Percentiles rank a stretch among this genome's conserved stretches.
Conservation (phyloP, 2,329 filamentous ascomycete species). For the Colletotrichum tofieldiae region DNA sequence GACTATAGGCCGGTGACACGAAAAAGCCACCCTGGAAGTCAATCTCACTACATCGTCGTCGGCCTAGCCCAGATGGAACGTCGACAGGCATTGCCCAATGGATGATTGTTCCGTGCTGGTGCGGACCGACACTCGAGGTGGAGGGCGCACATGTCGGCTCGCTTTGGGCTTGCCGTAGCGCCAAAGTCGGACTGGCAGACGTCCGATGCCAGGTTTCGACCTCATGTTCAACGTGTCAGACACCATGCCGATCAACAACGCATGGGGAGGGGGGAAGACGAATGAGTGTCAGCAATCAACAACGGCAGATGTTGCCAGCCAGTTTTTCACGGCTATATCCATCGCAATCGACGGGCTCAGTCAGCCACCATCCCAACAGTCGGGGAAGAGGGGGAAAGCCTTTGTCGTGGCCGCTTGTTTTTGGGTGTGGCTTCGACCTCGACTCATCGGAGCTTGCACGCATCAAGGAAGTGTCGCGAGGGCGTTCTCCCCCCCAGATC, state of each 20-base stretch:
- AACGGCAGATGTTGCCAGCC: not conserved
- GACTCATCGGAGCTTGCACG: constrained; percentile 15
- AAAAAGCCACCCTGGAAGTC: not conserved
- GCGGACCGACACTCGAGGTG: not conserved
- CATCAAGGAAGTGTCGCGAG: constrained; percentile 17
- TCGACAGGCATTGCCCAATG: not conserved
- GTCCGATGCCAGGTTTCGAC: no score
- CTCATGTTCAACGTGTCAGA: no score
- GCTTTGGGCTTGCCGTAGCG: not conserved
- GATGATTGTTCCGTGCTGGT: not conserved
- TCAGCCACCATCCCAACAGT: constrained; percentile 7
- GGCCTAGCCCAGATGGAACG: not conserved
- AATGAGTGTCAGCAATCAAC: not conserved
- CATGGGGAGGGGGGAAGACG: no score
- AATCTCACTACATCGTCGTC: not conserved
- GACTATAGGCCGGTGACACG: not conserved
- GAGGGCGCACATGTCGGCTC: not conserved
- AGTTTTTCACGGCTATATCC: not conserved
- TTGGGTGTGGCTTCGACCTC: constrained; percentile 15
- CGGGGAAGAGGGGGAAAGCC: not conserved
- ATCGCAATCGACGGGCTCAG: not conserved
- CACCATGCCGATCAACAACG: no score
- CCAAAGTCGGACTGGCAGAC: not conserved
- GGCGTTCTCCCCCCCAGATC: not conserved
- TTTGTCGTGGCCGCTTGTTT: constrained; percentile 10